Base-by-base conservation (phyloP, 371 early-diverging fungal genomes). In the Lichtheimia hyalospora region DNA sequence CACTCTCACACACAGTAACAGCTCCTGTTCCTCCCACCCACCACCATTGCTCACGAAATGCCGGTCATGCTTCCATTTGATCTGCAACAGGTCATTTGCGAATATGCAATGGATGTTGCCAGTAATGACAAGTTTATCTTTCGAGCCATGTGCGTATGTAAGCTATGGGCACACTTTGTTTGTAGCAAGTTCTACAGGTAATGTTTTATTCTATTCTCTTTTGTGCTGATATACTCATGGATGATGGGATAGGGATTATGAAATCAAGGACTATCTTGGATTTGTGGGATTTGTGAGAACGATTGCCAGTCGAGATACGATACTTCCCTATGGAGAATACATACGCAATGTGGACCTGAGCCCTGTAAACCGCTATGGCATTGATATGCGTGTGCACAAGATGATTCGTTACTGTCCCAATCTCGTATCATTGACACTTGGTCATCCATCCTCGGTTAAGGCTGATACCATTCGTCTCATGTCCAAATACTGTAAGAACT, bases 241-340 rank as follows among this genome's bases (percentile, higher is more conserved):
- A 20, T 13, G 5, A 16, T 40, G 4, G 8, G n/a, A 40, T 52
- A 68, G 69, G 15, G 44, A 64, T 27, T 64, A 61, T 49, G 43
- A 28, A 7, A 58, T 68, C 13, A 27, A 53, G 12, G 57, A 53
- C 13, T 68, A 68, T 49, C 14, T 61, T 15, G 40, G 46, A 2
- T 68, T 64, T 43, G 56, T 64, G 10, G 65, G 55, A 7, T 64
- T 68, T 27, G 58, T 64, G 34, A 64, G 55, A 3, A 58, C 62
- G 1, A 42, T 68, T 3, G 48, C 56, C 7, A 39, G 23, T 10
- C 49, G 18, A 16, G 24, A 58, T 14, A 27, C 39, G 2, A 7
- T 43, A 0, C 42, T 68, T 5, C 59, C 61, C 5, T 66, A 66
- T 48, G 62, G 58, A 5, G 25, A 48, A 12, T 66, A 61, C 48